Base-by-base conservation (phyloP, 2,329 filamentous ascomycete species). In the Tolypocladium sp. region DNA sequence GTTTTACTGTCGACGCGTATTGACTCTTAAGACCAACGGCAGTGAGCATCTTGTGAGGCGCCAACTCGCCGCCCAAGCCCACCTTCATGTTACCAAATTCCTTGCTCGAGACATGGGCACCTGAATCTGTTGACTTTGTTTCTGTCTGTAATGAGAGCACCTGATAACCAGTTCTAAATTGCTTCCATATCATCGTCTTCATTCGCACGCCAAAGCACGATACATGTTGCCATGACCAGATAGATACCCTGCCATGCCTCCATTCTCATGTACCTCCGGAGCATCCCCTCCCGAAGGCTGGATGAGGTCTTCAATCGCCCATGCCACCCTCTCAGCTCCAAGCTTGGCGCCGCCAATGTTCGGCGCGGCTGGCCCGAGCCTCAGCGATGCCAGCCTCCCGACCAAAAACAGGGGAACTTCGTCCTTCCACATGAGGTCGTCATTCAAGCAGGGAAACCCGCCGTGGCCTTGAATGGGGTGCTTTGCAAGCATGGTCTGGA, bases 371-470 rank as follows among this genome's bases (percentile, higher is more conserved):
- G 90, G 89, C 0, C 90, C 89, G 0, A 93, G 73, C 59, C 85
- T 79, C 64, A 93, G 70, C 1, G 80, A 83, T 0, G 87, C 89
- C 41, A 92, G 73, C 57, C 84, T 78, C 2, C 88, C 90, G 0
- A 86, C 86, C 60, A 90, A 73, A 67, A 91, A 92, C 1, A 92
- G 71, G 1, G 90, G 90, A 1, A 93, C 82, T n/a, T 84, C 83
- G 0, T 86, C 77, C 42, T 78, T 78, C 90, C 89, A 93, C 80
- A 87, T 88, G 61, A 93, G 75, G 65, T 93, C 89, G 49, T 92
- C 83, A 2, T 82, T 92, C 57, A 93, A 71, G 63, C 87, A 90
- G 0, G 90, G 90, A 25, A 92, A 74, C 0, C 90, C 90, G 4
- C 84, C 84, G 30, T 83, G 78, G 0, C 77, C 80, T 20, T 83